Evolutionary conservation across 257 asterid genomes (phyloP).

Genomic region (Ilex asprella): DNA sequence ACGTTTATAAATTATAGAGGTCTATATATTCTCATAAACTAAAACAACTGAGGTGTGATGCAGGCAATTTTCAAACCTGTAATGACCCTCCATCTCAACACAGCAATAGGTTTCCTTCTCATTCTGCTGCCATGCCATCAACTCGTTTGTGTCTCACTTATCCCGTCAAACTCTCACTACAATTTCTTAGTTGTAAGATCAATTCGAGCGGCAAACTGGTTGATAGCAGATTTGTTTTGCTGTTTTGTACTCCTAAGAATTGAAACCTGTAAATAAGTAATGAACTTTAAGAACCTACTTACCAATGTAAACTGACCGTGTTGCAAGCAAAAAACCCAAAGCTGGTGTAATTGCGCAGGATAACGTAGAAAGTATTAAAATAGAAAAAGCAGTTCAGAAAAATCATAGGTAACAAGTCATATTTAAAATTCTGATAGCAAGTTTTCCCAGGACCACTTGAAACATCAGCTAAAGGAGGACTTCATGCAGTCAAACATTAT

Average conservation of each 20-base stretch:
- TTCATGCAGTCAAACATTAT: neutral
- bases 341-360: no score
- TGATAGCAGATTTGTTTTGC: constrained; percentile 33
- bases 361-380: neutral
- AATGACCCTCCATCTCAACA: no score
- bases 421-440: neutral
- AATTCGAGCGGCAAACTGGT: constrained; percentile 54
- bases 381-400: neutral
- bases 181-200: constrained; percentile 23
- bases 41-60: no score
- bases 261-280: constrained; percentile 37
- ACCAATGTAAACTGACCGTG: neutral
- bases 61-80: no score
- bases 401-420: neutral
- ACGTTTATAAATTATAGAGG: no score
- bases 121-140: no score
- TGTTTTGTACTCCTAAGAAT: constrained; percentile 42
- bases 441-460: no score
- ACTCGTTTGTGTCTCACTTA: no score
- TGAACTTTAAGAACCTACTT: neutral
- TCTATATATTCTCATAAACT: no score
- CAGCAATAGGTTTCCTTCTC: no score
- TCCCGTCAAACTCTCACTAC: neutral
- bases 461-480: neutral
- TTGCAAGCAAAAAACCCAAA: neutral